A percentile compares a stretch with the other conserved stretches of the same genome.
phyloP scores from a whole-genome alignment of 2,329 filamentous ascomycete genomes.

The Furcasterigmium sp. region DNA sequence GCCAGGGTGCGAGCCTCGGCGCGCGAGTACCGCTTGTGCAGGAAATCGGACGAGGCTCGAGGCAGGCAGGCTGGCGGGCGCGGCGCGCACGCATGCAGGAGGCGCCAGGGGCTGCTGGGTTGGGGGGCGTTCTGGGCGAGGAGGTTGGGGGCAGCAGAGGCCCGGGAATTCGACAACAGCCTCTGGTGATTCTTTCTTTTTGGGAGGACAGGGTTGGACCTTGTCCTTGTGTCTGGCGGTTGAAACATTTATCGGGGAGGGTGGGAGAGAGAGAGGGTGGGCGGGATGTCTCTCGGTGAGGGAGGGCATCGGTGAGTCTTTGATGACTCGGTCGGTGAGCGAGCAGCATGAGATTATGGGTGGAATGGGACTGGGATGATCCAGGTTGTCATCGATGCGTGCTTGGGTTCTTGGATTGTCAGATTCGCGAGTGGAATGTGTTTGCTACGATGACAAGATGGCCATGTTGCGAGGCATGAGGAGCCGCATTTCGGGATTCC shows the following conservation, averaged over 20 bases:
- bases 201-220: background rate
- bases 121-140: background rate
- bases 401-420: too few relatives aligned
- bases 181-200: background rate
- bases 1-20: background rate
- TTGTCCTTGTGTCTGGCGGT: background rate
- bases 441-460: too few relatives aligned
- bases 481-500: too few relatives aligned
- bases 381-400: background rate
- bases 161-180: too few relatives aligned
- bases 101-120: too few relatives aligned
- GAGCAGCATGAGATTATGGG: background rate
- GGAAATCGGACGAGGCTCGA: background rate
- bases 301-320: background rate
- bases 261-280: too few relatives aligned
- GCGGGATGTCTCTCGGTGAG: background rate
- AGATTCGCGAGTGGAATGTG: too few relatives aligned
- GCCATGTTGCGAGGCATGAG: too few relatives aligned
- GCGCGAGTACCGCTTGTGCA: background rate
- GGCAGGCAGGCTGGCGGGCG: background rate
- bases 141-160: background rate
- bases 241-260: background rate
- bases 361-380: background rate
- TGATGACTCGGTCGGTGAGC: background rate
- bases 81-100: background rate